Evolutionary conservation across 345 rosid species (phyloP).

Genomic region (Odontarrhena argentea): DNA sequence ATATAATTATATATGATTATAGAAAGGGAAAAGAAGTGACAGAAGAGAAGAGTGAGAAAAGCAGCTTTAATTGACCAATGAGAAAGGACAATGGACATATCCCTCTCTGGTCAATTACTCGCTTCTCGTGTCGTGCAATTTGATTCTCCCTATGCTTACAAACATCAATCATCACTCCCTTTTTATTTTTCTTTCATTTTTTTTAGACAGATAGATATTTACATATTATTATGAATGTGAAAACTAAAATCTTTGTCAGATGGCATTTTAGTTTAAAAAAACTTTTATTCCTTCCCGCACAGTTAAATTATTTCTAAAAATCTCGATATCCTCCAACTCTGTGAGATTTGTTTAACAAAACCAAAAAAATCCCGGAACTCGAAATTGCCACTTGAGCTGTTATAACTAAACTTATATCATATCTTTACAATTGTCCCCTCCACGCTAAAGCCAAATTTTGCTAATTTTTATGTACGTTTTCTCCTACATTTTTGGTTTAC

Average conservation of each 20-base stretch:
- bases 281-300: constrained; percentile 1
- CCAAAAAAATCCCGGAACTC: constrained; percentile 35
- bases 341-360: constrained; percentile 32
- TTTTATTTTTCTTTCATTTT: background rate
- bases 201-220: too few relatives aligned
- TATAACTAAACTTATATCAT: constrained; percentile 2
- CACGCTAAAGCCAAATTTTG: background rate
- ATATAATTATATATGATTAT: too few relatives aligned
- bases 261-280: background rate
- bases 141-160: constrained; percentile 27
- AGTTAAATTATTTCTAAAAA: background rate
- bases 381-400: constrained; percentile 30
- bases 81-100: constrained; percentile 33
- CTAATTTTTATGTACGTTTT: background rate
- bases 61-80: constrained; percentile 42
- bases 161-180: constrained; percentile 37
- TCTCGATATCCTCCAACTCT: constrained; percentile 25
- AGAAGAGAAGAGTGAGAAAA: constrained; percentile 34
- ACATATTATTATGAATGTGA: background rate
- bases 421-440: constrained; percentile 8
- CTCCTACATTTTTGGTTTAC: background rate
- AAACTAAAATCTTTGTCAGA: constrained; percentile 30
- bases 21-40: constrained; percentile 14
- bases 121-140: constrained; percentile 40
- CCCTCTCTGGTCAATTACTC: constrained; percentile 42